Conservation (phyloP, 768 basidiomycete genomes). For the Exsudoporus frostii region DNA sequence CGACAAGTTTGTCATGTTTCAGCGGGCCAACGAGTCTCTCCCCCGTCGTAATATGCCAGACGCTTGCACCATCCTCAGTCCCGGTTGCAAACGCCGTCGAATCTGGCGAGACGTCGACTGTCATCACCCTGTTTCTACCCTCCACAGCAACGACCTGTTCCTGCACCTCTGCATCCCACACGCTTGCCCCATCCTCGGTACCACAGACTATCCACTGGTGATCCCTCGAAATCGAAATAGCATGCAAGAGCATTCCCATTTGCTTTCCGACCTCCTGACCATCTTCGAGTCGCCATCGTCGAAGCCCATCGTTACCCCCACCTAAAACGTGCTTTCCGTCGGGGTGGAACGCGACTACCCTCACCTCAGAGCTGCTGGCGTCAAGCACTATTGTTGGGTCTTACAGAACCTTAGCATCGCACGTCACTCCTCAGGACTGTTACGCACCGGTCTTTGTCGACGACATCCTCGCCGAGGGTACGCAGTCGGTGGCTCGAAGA, state of each 20-base stretch:
- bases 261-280: too few relatives aligned
- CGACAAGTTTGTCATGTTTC: too few relatives aligned
- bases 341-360: background rate
- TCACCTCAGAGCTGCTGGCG: background rate
- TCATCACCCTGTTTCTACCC: accelerated
- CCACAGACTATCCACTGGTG: background rate
- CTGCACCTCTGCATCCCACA: background rate
- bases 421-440: background rate
- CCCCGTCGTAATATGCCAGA: too few relatives aligned
- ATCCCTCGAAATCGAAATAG: background rate
- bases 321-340: background rate
- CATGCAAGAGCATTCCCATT: background rate
- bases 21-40: too few relatives aligned
- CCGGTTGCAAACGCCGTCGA: too few relatives aligned
- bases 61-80: too few relatives aligned
- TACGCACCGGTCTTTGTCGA: background rate
- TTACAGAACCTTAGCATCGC: background rate
- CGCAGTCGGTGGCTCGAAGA: background rate
- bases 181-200: background rate
- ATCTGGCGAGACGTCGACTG: too few relatives aligned
- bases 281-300: too few relatives aligned
- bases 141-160: background rate
- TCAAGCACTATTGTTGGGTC: background rate
- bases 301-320: too few relatives aligned
- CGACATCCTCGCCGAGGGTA: background rate